A percentile compares a stretch with the other conserved stretches of the same genome.
phyloP scores from a whole-genome alignment of 83 land plant species.

The Picea abies region DNA sequence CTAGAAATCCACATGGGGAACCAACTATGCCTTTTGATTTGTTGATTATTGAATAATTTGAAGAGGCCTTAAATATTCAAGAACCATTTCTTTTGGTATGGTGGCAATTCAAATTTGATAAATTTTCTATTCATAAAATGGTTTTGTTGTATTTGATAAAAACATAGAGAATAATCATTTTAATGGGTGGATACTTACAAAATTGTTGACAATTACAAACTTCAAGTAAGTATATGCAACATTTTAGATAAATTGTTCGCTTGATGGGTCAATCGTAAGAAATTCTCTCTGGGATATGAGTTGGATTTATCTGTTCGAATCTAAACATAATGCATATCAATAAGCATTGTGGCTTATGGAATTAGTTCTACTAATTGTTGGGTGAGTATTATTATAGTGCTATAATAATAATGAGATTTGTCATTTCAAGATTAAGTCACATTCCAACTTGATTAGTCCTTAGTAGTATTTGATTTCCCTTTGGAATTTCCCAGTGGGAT shows the following conservation, averaged over 20 bases:
- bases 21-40: no score
- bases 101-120: slow-evolving; percentile 2
- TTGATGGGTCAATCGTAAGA: slow-evolving; percentile 59
- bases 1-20: no score
- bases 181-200: no score
- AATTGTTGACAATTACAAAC: no score
- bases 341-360: slow-evolving; percentile 46
- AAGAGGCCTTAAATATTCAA: neutral
- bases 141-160: neutral
- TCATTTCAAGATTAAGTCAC: neutral
- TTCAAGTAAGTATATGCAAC: no score
- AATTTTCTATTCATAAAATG: neutral
- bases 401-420: neutral
- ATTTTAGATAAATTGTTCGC: neutral
- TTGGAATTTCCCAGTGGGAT: neutral
- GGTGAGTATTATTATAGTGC: slow-evolving; percentile 33
- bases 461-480: neutral
- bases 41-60: no score
- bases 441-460: neutral
- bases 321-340: slow-evolving; percentile 54
- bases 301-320: slow-evolving; percentile 23
- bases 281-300: slow-evolving; percentile 18
- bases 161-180: no score
- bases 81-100: neutral
- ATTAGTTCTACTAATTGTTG: slow-evolving; percentile 40